Evolutionary conservation across 129 eudicot genomes (phyloP).

Genomic region (Pittosporum tobira): DNA sequence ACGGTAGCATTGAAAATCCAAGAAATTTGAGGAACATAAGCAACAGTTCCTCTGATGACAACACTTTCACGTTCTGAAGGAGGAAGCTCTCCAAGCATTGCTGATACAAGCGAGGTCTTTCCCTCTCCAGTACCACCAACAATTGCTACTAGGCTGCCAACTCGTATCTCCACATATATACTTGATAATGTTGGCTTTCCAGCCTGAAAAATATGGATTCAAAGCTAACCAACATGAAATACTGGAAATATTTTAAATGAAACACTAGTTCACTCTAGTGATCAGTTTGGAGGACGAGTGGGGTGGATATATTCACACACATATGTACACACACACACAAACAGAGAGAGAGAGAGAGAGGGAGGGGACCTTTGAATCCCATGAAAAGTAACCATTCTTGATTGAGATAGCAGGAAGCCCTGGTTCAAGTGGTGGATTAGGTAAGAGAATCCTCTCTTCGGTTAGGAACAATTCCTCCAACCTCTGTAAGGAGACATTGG

Average conservation of each 20-base stretch:
- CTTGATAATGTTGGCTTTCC: slow-evolving; percentile 59
- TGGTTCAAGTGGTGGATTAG: slow-evolving; percentile 70
- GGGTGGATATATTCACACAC: too few relatives aligned
- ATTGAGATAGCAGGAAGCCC: slow-evolving; percentile 78
- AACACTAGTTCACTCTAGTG: background rate
- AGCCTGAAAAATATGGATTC: slow-evolving; percentile 24
- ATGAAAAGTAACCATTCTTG: slow-evolving; percentile 75
- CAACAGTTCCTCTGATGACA: slow-evolving; percentile 73
- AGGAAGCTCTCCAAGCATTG: slow-evolving; percentile 98
- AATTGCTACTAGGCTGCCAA: slow-evolving; percentile 82
- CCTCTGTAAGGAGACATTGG: slow-evolving; percentile 78
- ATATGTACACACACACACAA: too few relatives aligned
- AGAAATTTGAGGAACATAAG: slow-evolving; percentile 91
- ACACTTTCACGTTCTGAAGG: slow-evolving; percentile 43
- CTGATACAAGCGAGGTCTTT: slow-evolving; percentile 87
- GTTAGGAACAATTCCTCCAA: slow-evolving; percentile 72
- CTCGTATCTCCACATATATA: slow-evolving; percentile 70
- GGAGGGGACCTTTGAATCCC: slow-evolving; percentile 62
- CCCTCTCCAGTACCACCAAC: slow-evolving; percentile 99
- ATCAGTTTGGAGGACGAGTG: background rate
- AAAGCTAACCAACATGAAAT: background rate
- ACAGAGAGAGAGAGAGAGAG: slow-evolving; percentile 5
- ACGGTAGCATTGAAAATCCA: slow-evolving; percentile 98
- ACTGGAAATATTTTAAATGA: background rate
- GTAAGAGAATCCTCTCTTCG: slow-evolving; percentile 66